Evolutionary conservation across 2,329 filamentous ascomycete genomes (phyloP).

Genomic region (Fusarium sp.): DNA sequence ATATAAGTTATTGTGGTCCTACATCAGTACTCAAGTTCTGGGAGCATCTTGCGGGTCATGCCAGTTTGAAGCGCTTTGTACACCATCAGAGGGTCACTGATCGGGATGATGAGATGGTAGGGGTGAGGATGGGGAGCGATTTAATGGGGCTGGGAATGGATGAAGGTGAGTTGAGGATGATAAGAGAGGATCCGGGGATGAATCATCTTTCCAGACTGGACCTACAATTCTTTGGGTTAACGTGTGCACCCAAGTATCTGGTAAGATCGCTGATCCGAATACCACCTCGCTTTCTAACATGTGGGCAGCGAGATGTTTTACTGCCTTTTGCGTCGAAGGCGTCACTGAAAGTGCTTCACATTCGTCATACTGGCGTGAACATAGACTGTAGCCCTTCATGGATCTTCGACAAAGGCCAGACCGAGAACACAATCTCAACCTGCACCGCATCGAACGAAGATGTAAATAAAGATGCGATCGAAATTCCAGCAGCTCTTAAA

Average conservation of each 20-base stretch:
- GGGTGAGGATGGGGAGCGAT: background rate
- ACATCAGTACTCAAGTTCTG: background rate
- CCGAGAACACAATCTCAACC: accelerated
- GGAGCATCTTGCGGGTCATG: background rate
- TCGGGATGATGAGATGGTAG: background rate
- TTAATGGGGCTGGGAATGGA: background rate
- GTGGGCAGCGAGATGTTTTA: too few relatives aligned
- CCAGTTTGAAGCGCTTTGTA: background rate
- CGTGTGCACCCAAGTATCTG: background rate
- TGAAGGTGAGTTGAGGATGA: background rate
- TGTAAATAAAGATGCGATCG: background rate
- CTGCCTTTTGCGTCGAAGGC: background rate
- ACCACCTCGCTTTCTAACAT: too few relatives aligned
- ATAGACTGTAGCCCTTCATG: background rate
- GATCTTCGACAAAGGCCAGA: background rate
- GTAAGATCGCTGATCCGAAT: background rate
- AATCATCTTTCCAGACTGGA: background rate
- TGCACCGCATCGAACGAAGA: background rate
- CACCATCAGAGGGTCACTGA: background rate
- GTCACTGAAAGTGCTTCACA: background rate
- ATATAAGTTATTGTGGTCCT: background rate
- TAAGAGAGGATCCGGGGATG: background rate
- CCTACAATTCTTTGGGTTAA: slow-evolving; percentile 1
- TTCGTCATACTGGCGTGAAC: background rate
- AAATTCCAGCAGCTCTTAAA: too few relatives aligned